phyloP scores from a whole-genome alignment of 2,329 filamentous ascomycete genomes.

The Hypoxylon sp. region DNA sequence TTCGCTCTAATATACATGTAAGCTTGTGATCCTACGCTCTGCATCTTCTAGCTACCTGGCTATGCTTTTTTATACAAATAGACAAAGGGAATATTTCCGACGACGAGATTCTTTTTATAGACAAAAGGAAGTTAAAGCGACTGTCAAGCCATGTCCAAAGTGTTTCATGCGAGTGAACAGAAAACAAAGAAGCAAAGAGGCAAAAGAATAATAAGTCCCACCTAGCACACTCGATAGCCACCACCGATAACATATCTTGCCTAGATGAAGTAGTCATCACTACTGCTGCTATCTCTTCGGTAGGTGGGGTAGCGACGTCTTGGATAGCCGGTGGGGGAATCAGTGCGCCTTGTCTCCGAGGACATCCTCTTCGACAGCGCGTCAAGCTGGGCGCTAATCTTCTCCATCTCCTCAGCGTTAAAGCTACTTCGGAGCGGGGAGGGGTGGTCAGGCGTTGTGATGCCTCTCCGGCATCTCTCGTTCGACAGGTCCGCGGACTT shows the following conservation, averaged over 20 bases:
- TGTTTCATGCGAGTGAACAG: too few relatives aligned
- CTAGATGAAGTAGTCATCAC: too few relatives aligned
- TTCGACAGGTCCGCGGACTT: constrained; percentile 4
- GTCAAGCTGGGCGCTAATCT: constrained; percentile 9
- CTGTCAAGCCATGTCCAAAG: neutral
- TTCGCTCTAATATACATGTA: neutral
- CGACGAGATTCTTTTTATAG: neutral
- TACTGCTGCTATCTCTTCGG: too few relatives aligned
- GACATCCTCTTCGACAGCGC: neutral
- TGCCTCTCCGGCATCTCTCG: constrained; percentile 9
- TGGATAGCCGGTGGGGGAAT: neutral
- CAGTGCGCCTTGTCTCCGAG: neutral
- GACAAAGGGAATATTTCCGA: neutral
- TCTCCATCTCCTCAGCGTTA: constrained; percentile 22
- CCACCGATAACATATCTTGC: neutral
- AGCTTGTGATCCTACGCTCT: neutral
- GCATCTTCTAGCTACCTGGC: neutral
- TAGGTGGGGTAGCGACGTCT: neutral
- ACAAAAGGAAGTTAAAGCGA: neutral
- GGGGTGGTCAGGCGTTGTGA: neutral
- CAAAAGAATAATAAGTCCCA: neutral
- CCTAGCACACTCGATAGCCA: neutral
- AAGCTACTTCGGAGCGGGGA: constrained; percentile 37
- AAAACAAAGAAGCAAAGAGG: neutral
- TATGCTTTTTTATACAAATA: neutral